Conservation (phyloP, 495 filamentous ascomycete species). For the Chaetomium fimeti region DNA sequence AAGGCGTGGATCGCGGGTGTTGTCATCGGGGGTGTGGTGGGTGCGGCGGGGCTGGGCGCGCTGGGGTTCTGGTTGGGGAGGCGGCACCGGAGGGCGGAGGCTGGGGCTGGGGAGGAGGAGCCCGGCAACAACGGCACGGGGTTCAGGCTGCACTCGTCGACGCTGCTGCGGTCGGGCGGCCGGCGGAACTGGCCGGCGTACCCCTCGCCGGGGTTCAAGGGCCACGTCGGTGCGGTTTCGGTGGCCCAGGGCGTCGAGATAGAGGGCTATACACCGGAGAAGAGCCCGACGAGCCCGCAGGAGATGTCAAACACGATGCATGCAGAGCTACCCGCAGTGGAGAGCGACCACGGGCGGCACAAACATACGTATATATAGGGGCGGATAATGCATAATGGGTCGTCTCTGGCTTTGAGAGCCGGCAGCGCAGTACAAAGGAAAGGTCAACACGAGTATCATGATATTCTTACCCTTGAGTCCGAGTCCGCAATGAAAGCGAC, state of each 20-base stretch:
- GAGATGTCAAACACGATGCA: not conserved
- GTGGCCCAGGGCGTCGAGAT: not conserved
- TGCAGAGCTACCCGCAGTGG: slow-evolving; percentile 3
- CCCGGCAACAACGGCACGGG: not conserved
- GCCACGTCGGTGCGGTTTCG: not conserved
- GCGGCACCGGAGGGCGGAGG: not conserved
- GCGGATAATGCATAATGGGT: too few relatives aligned
- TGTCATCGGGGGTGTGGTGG: not conserved
- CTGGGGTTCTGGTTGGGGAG: not conserved
- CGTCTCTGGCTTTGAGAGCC: too few relatives aligned
- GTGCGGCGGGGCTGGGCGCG: not conserved
- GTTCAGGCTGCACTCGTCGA: not conserved
- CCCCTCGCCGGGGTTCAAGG: too few relatives aligned
- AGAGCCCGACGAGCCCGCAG: not conserved
- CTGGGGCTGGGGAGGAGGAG: not conserved
- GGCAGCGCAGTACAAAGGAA: too few relatives aligned
- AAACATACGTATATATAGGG: too few relatives aligned
- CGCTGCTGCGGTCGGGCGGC: not conserved
- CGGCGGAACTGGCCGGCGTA: too few relatives aligned
- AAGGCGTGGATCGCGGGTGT: not conserved
- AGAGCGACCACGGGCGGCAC: not conserved
- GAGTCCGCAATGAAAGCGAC: too few relatives aligned
- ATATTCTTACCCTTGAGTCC: too few relatives aligned
- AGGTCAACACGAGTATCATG: too few relatives aligned
- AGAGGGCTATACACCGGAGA: not conserved